Conservation (phyloP, 108 stramenopile species). For the Schizochytrium sp. region DNA sequence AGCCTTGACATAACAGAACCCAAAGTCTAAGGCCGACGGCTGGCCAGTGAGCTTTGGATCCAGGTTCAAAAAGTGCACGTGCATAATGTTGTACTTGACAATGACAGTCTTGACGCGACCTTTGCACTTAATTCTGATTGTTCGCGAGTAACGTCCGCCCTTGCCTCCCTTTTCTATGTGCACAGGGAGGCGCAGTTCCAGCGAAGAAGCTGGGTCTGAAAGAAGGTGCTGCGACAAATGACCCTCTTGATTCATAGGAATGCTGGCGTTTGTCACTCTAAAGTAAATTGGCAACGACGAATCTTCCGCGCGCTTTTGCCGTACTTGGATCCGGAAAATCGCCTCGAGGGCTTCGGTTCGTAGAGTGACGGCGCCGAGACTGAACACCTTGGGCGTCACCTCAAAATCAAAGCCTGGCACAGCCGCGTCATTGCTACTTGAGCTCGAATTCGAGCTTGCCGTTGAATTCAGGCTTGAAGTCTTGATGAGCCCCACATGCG, state of each 20-base stretch:
- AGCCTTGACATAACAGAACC: neutral
- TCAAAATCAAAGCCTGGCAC: neutral
- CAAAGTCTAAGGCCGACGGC: neutral
- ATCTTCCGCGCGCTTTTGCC: no score
- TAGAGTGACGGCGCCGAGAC: neutral
- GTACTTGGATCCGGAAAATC: neutral
- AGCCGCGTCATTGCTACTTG: neutral
- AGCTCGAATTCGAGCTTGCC: neutral
- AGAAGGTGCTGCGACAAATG: neutral
- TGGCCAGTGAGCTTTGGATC: neutral
- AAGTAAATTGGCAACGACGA: neutral
- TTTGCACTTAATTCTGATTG: neutral
- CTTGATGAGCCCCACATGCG: no score
- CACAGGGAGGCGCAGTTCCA: neutral
- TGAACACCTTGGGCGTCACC: neutral
- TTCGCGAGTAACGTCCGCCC: neutral
- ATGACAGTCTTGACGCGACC: neutral
- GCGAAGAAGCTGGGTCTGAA: neutral
- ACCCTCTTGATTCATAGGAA: neutral
- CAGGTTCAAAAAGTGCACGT: neutral
- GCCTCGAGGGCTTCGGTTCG: neutral
- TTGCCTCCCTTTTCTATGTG: neutral
- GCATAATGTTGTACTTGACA: constrained; percentile 4
- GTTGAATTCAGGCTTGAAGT: no score
- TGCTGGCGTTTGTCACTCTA: neutral